A percentile compares a stretch with the other conserved stretches of the same genome.
phyloP scores from a whole-genome alignment of 768 basidiomycete genomes.

The Mycena crocata region DNA sequence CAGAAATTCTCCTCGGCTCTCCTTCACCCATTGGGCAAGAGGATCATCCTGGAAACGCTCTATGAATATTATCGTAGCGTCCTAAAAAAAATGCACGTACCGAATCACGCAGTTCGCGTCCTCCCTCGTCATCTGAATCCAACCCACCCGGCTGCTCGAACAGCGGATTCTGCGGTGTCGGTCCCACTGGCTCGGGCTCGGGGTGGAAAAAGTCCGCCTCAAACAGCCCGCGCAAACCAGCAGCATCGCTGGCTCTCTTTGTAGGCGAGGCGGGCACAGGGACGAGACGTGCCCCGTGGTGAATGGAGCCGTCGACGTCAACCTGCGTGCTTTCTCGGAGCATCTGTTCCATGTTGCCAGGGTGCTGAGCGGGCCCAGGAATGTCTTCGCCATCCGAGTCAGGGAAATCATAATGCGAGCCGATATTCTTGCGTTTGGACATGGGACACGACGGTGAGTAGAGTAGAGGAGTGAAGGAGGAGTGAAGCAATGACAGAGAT shows the following conservation, averaged over 20 bases:
- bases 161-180: not conserved
- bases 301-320: too few relatives aligned
- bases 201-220: not conserved
- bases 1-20: not conserved
- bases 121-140: not conserved
- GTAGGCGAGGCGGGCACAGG: too few relatives aligned
- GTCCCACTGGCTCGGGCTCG: not conserved
- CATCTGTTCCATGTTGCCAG: not conserved
- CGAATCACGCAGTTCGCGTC: not conserved
- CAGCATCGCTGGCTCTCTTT: too few relatives aligned
- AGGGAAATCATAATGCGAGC: not conserved
- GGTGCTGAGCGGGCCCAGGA: not conserved
- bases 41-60: not conserved
- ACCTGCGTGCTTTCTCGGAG: too few relatives aligned
- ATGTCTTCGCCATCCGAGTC: not conserved
- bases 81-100: not conserved
- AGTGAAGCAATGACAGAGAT: too few relatives aligned
- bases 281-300: too few relatives aligned
- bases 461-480: too few relatives aligned
- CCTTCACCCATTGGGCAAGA: not conserved
- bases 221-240: too few relatives aligned
- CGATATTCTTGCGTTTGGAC: not conserved
- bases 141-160: not conserved
- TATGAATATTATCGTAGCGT: not conserved
- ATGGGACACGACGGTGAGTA: too few relatives aligned